phyloP scores from a whole-genome alignment of 2,329 filamentous ascomycete species.

The Fusarium chuoi region DNA sequence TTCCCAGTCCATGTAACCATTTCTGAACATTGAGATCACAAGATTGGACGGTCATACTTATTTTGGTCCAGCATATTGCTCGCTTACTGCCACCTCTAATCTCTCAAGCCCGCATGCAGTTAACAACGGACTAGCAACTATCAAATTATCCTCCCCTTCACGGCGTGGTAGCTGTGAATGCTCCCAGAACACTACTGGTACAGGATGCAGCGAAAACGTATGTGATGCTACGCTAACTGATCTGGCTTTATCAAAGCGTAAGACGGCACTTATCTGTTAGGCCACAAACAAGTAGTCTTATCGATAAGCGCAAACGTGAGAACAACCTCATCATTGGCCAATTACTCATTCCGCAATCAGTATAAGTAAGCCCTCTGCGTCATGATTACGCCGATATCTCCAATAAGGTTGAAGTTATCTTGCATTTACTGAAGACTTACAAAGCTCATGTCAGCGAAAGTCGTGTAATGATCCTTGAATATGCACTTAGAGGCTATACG shows the following conservation, averaged over 20 bases:
- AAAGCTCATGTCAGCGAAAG: not conserved
- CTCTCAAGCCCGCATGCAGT: too few species aligned
- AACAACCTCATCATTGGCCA: not conserved
- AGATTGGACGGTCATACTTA: rapidly evolving
- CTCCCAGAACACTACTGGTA: not conserved
- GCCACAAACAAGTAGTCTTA: rapidly evolving
- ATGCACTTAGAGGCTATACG: slow-evolving; percentile 11
- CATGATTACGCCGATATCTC: slow-evolving; percentile 2
- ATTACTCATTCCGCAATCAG: not conserved
- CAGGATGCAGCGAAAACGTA: rapidly evolving
- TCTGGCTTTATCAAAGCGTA: rapidly evolving
- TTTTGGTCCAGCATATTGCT: not conserved
- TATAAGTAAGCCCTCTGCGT: slow-evolving; percentile 1
- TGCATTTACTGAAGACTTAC: not conserved
- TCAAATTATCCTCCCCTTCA: not conserved
- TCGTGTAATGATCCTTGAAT: not conserved
- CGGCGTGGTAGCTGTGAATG: rapidly evolving
- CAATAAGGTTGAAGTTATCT: not conserved
- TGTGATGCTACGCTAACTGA: not conserved
- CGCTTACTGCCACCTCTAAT: not conserved
- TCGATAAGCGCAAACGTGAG: not conserved
- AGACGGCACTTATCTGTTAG: not conserved
- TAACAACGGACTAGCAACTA: not conserved
- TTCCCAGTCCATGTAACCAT: not conserved
- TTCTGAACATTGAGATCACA: too few species aligned